Evolutionary conservation across 371 early-diverging fungal species (phyloP).

Genomic region (Mucor lusitanicus): DNA sequence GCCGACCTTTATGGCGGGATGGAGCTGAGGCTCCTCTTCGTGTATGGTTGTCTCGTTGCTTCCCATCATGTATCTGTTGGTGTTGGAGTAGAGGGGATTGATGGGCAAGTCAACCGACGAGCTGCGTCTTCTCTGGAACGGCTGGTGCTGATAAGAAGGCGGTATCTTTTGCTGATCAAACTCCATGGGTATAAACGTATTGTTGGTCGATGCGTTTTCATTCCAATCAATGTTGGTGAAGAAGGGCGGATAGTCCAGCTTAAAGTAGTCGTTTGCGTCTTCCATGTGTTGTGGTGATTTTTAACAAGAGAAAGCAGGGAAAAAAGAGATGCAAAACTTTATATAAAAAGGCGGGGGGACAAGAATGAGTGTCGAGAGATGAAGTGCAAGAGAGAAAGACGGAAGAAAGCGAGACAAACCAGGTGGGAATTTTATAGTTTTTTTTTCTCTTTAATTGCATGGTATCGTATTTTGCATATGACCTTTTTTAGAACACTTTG

Average conservation of each 20-base stretch:
- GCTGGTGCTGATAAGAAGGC: conserved; percentile 18
- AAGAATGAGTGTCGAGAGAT: background rate
- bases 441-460: background rate
- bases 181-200: conserved; percentile 14
- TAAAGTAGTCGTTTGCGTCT: conserved; percentile 22
- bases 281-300: conserved; percentile 8
- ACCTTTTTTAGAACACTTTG: background rate
- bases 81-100: conserved; percentile 26
- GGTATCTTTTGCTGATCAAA: conserved; percentile 16
- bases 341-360: background rate
- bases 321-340: background rate
- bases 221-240: conserved; percentile 28
- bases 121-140: conserved; percentile 30
- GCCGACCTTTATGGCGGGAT: conserved; percentile 3
- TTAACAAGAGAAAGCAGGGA: conserved; percentile 4
- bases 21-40: conserved; percentile 16
- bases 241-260: conserved; percentile 19
- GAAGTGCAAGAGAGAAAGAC: background rate
- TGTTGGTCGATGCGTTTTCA: background rate
- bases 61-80: conserved; percentile 9
- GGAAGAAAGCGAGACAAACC: background rate
- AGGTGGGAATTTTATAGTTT: background rate
- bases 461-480: background rate
- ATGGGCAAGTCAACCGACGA: conserved; percentile 33
- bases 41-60: conserved; percentile 16